phyloP scores from a whole-genome alignment of 257 asterid genomes.

The Haberlea rhodopensis region DNA sequence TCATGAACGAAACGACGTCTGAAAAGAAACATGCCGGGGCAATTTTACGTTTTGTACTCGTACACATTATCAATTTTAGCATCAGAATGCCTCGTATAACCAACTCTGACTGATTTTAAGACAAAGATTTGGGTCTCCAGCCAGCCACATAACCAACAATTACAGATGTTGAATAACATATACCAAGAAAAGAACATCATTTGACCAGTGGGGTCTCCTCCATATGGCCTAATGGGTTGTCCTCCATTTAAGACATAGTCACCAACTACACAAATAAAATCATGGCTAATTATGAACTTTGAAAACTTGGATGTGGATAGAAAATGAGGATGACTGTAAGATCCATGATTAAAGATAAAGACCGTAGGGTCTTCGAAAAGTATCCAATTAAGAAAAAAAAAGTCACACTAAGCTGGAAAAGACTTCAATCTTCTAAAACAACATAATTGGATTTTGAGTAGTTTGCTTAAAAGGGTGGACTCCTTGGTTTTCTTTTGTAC shows the following conservation, averaged over 20 bases:
- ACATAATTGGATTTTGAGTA: constrained; percentile 25
- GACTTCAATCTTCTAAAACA: constrained; percentile 31
- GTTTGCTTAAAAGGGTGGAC: constrained; percentile 26
- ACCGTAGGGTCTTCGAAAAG: constrained; percentile 21
- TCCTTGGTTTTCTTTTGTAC: constrained; percentile 21
- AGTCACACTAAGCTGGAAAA: constrained; percentile 21
- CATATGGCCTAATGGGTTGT: constrained; percentile 22
- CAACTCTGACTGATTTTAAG: background rate
- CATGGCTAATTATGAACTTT: constrained; percentile 35
- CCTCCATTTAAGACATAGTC: constrained; percentile 20
- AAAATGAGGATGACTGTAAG: constrained; percentile 18
- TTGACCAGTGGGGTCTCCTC: constrained; percentile 1
- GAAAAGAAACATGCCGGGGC: too few relatives aligned
- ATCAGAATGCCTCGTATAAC: background rate
- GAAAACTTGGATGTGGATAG: constrained; percentile 27
- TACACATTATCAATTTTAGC: too few relatives aligned
- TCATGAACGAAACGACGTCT: too few relatives aligned
- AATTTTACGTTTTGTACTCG: background rate
- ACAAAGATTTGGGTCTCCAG: background rate
- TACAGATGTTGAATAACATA: too few relatives aligned
- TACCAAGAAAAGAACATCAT: too few relatives aligned
- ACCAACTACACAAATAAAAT: constrained; percentile 25
- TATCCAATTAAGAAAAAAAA: constrained; percentile 14
- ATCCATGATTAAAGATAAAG: constrained; percentile 30
- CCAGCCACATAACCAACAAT: background rate